A percentile compares a stretch with the other conserved stretches of the same genome.
phyloP scores from a whole-genome alignment of 352 stramenopile species.

The Phytopythium oedochilum region DNA sequence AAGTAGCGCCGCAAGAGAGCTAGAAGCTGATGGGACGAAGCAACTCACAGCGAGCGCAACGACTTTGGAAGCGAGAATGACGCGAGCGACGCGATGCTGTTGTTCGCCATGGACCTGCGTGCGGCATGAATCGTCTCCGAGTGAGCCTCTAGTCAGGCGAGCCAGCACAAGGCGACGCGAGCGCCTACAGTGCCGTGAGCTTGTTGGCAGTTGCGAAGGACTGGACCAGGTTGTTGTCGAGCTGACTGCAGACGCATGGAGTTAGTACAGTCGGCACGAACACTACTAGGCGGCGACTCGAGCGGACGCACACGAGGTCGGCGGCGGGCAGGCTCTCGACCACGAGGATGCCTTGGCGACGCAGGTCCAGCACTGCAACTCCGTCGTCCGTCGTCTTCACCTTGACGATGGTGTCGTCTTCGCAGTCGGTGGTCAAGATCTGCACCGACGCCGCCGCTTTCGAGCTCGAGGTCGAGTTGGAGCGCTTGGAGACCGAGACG shows the following conservation, averaged over 20 bases:
- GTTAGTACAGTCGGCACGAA: too few species aligned
- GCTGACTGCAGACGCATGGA: conserved; percentile 7
- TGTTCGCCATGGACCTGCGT: conserved; percentile 22
- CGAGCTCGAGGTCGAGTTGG: conserved; percentile 2
- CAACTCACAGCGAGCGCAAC: conserved; percentile 21
- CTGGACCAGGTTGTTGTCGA: conserved; percentile 24
- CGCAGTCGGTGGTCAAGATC: conserved; percentile 16
- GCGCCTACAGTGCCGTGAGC: conserved; percentile 18
- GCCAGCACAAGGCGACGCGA: background rate
- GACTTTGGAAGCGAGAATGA: conserved; percentile 16
- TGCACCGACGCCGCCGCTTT: conserved; percentile 9
- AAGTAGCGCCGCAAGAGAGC: background rate
- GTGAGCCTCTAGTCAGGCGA: background rate
- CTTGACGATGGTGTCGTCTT: conserved; percentile 12
- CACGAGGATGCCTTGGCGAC: conserved; percentile 11
- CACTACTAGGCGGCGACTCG: background rate
- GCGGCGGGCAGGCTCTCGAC: conserved; percentile 17
- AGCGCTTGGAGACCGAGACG: conserved; percentile 5
- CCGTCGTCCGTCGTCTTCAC: conserved; percentile 6
- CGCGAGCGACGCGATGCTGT: conserved; percentile 20
- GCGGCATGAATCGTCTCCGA: background rate
- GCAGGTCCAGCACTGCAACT: conserved; percentile 14
- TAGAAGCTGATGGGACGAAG: background rate
- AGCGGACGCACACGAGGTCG: conserved; percentile 14
- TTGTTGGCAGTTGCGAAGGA: conserved; percentile 11